Percentiles rank a stretch among this genome's conserved stretches.
phyloP scores from a whole-genome alignment of 768 basidiomycete genomes.

The Russula dissimulans region DNA sequence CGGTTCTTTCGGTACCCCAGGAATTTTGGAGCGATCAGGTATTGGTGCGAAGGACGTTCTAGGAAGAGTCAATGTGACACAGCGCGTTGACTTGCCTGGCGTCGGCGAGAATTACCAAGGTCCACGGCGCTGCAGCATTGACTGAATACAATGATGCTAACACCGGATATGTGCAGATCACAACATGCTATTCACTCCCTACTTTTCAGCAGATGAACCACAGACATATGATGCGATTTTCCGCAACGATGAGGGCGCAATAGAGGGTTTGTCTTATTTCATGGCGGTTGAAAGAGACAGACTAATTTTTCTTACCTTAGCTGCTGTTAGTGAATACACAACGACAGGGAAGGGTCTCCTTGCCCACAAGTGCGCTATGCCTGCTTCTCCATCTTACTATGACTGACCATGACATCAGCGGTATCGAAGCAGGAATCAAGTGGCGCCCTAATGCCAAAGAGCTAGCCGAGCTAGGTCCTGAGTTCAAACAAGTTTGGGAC shows the following conservation, averaged over 20 bases:
- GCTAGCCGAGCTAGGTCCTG: constrained; percentile 21
- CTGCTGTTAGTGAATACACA: constrained; percentile 29
- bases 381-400: not conserved
- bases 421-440: constrained; percentile 22
- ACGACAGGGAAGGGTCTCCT: constrained; percentile 38
- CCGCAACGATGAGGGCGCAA: constrained; percentile 10
- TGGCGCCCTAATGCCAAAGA: constrained; percentile 20
- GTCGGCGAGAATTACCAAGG: constrained; percentile 38
- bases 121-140: not conserved
- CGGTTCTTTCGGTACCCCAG: constrained; percentile 36
- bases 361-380: constrained; percentile 43
- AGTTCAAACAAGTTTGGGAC: constrained; percentile 23
- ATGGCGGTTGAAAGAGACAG: not conserved
- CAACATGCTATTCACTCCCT: constrained; percentile 14
- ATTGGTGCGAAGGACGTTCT: constrained; percentile 30
- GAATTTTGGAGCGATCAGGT: constrained; percentile 48
- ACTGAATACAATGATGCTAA: constrained; percentile 1
- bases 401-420: constrained; percentile 4
- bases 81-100: constrained; percentile 32
- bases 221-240: constrained; percentile 21
- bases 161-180: constrained; percentile 6
- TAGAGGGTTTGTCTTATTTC: constrained; percentile 16
- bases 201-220: constrained; percentile 12
- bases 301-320: constrained; percentile 15
- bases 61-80: constrained; percentile 23